Conservation (phyloP, 2,329 filamentous ascomycete species). For the Colletotrichum tropicale region DNA sequence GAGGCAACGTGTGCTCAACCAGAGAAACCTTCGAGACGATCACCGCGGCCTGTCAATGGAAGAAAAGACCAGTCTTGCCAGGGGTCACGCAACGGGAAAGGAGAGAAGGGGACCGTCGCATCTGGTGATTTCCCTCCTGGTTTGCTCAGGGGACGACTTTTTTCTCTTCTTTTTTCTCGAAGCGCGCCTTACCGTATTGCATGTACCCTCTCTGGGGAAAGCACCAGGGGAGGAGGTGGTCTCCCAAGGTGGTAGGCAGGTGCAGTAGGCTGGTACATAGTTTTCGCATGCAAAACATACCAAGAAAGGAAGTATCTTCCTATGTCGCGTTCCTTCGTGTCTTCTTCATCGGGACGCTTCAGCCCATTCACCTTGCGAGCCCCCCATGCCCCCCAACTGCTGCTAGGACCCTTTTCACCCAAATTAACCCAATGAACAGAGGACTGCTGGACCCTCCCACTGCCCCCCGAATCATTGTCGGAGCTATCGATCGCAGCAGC, state of each 20-base stretch:
- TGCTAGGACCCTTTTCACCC: background rate
- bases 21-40: background rate
- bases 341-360: background rate
- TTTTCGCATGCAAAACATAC: rapidly evolving
- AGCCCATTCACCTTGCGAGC: background rate
- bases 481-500: background rate
- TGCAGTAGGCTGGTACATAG: background rate
- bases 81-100: background rate
- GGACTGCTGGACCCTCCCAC: conserved; percentile 12
- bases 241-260: background rate
- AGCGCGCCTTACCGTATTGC: background rate
- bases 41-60: background rate
- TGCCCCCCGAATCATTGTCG: background rate
- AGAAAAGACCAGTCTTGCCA: background rate
- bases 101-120: background rate
- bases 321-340: background rate
- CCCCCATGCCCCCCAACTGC: background rate
- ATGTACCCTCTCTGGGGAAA: conserved; percentile 9
- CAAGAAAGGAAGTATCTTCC: rapidly evolving
- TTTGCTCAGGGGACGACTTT: background rate
- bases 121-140: background rate
- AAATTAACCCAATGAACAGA: conserved; percentile 17
- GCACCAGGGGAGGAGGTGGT: background rate
- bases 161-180: background rate
- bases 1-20: conserved; percentile 6